These are phyloP conservation scores for Nicotiana sylvestris DNA, from an alignment of 257 asterid species.

Conservation along the genomic window DNA sequence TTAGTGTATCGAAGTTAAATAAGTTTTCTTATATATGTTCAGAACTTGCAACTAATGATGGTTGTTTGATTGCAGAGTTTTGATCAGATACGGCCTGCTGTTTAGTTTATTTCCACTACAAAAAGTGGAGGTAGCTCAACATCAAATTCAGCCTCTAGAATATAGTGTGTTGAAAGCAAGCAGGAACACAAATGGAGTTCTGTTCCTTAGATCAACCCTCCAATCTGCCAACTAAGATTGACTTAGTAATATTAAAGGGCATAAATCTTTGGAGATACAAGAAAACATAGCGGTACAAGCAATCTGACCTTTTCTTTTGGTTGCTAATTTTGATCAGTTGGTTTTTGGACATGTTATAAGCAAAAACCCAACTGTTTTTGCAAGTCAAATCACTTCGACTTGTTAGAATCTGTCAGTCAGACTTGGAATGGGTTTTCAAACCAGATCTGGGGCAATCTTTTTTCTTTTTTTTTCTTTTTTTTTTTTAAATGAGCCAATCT, in stretches of 20 bases:
- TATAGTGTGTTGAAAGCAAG: neutral
- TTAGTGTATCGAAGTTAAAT: neutral
- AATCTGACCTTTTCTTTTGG: slow-evolving; percentile 8
- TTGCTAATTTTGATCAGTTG: neutral
- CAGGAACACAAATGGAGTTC: neutral
- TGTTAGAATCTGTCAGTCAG: neutral
- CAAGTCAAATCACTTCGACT: slow-evolving; percentile 4
- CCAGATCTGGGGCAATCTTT: neutral
- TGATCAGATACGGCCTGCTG: slow-evolving; percentile 28
- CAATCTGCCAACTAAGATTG: neutral
- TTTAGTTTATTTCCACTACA: slow-evolving; percentile 19
- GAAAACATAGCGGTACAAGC: neutral
- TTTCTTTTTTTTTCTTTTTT: neutral
- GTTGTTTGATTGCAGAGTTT: slow-evolving; percentile 38
- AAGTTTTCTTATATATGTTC: neutral
- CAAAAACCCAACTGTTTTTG: neutral
- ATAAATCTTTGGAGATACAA: neutral
- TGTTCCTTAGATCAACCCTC: slow-evolving; percentile 2
- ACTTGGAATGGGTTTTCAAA: neutral
- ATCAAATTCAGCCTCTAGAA: slow-evolving; percentile 8
- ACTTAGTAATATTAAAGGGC: neutral
- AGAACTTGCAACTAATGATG: neutral
- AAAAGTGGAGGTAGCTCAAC: slow-evolving; percentile 22
- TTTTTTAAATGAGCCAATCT: neutral
- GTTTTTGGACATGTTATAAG: neutral